Evolutionary conservation across 2,329 filamentous ascomycete genomes (phyloP), one percentile per base, ranked within the genome.

Genomic region (Oidium heveae): DNA sequence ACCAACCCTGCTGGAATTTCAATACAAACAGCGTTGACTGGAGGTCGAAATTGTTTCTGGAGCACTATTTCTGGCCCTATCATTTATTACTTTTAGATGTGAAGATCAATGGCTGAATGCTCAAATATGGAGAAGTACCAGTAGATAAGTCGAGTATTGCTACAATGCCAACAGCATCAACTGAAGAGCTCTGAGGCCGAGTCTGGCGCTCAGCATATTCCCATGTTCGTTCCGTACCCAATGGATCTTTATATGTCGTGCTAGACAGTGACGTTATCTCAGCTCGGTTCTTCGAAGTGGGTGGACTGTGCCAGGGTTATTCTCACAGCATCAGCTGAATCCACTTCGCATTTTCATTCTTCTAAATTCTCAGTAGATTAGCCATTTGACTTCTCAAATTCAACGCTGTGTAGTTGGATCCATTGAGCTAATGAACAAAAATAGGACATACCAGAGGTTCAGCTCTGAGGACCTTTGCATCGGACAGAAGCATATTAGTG

Each of bases 121-220:
- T 44, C 10, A 44, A 44, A 5, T 44, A 51, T 20, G 28, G 32
- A 51, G 28, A 20, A 44, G 16, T 63, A 67, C 74, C 74, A 0
- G 67, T 67, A 9, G 71, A 64, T 59, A 72, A 74, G 58, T 77
- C 69, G 15, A 87, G 69, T 58, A 86, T 75, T 44, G 81, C 82
- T 16, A 84, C 72, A 56, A 87, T 84, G 57, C 81, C 81, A 15
- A 86, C 81, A 54, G 79, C 82, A 61, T 87, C 83, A 54, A 86
- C 79, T 36, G 76, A 74, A 56, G 72, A 71, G 58, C 67, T 70
- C 55, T 70, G 68, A 13, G 81, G 80, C 3, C 82, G 75, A 0
- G 82, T 86, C 33, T 72, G 73, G n/a, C 83, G 76, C 66, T 84
- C 79, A 16, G 79, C 79, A 0, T 79, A 82, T 63, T 87, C 82